phyloP scores from a whole-genome alignment of 1,284 basidiomycete species.

The Megacollybia platyphylla region DNA sequence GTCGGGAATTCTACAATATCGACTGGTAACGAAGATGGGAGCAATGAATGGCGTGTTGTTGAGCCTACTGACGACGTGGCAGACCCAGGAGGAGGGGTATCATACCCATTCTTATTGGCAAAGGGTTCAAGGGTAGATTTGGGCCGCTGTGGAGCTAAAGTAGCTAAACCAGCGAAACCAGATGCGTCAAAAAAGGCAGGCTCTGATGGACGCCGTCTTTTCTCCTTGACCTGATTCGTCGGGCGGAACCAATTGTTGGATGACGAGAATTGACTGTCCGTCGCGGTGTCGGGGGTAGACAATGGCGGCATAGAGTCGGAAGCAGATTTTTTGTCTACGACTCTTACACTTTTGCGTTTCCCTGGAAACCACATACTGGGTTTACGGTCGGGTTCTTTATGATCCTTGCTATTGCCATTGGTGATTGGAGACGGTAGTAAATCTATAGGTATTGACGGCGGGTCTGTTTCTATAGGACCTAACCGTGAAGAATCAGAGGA shows the following conservation, averaged over 20 bases:
- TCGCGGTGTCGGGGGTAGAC: neutral
- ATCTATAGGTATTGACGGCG: neutral
- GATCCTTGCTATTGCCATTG: conserved; percentile 18
- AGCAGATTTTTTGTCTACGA: conserved; percentile 12
- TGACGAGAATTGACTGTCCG: neutral
- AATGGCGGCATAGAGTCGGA: conserved; percentile 11
- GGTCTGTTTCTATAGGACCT: neutral
- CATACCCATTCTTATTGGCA: conserved; percentile 13
- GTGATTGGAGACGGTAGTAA: neutral
- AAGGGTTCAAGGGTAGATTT: conserved; percentile 8
- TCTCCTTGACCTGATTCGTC: conserved; percentile 10
- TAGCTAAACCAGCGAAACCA: neutral
- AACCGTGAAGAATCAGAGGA: neutral
- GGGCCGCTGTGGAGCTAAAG: conserved; percentile 7
- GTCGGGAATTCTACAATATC: neutral
- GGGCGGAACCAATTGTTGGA: conserved; percentile 12
- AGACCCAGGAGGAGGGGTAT: conserved; percentile 17
- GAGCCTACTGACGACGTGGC: conserved; percentile 18
- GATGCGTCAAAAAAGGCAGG: conserved; percentile 1
- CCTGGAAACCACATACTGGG: conserved; percentile 35
- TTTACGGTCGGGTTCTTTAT: conserved; percentile 24
- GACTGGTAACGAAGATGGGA: conserved; percentile 5
- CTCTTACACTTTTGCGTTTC: conserved; percentile 34
- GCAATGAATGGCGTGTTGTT: conserved; percentile 9
- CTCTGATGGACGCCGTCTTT: conserved; percentile 8